Evolutionary conservation across 2,329 filamentous ascomycete species (phyloP).

Genomic region (Tothia fuscella): DNA sequence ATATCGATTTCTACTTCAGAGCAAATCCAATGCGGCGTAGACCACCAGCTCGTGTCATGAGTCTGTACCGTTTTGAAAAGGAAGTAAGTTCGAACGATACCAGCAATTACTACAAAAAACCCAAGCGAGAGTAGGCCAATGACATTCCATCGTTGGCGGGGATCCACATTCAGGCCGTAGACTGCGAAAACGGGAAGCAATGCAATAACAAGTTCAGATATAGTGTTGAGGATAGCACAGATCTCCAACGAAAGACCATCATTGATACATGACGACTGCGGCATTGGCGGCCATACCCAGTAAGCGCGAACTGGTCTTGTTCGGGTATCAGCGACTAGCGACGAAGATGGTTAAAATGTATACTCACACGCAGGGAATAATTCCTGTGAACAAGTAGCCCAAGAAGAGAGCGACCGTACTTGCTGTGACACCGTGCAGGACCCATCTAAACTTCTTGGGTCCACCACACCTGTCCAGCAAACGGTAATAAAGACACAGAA

Average conservation of each 20-base stretch:
- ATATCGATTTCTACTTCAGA: constrained; percentile 35
- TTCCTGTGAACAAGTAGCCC: constrained; percentile 23
- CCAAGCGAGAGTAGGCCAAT: constrained; percentile 29
- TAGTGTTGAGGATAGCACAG: constrained; percentile 30
- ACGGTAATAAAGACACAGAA: constrained; percentile 36
- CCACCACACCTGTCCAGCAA: constrained; percentile 29
- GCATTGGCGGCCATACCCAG: constrained; percentile 25
- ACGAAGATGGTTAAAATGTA: neutral
- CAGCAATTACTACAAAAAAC: constrained; percentile 30
- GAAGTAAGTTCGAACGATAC: constrained; percentile 31
- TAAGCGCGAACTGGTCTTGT: constrained; percentile 28
- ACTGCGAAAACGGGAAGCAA: constrained; percentile 33
- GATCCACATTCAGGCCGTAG: constrained; percentile 29
- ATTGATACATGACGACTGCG: constrained; percentile 25
- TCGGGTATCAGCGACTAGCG: neutral
- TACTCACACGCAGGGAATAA: constrained; percentile 29
- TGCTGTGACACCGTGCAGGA: constrained; percentile 26
- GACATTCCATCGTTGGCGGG: constrained; percentile 28
- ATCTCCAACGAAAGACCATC: constrained; percentile 28
- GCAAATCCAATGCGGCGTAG: constrained; percentile 34
- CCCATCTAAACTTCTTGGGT: constrained; percentile 24
- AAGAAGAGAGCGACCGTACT: constrained; percentile 28
- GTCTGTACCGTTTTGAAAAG: constrained; percentile 30
- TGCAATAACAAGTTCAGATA: constrained; percentile 31
- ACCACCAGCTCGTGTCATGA: constrained; percentile 34